Percentiles rank a stretch among this genome's conserved stretches.
Evolutionary conservation across 371 early-diverging fungal species (phyloP).

Genomic region (Mortierella polycephala): DNA sequence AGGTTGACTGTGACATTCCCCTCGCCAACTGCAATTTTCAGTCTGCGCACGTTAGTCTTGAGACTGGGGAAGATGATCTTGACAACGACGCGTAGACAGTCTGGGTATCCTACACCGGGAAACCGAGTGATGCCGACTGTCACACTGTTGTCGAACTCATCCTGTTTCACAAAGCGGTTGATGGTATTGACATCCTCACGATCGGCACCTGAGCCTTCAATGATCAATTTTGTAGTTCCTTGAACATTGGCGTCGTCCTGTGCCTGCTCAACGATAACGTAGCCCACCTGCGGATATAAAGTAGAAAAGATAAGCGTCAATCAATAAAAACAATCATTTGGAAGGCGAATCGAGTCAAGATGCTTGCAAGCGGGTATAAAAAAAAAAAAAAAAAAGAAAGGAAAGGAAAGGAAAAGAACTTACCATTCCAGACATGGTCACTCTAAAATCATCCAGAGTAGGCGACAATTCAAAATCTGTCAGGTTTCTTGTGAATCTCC

Average conservation of each 20-base stretch:
- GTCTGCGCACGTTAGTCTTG: background rate
- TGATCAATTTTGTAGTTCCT: background rate
- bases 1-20: constrained; percentile 14
- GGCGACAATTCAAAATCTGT: background rate
- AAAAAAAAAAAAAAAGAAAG: background rate
- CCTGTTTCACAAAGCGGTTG: background rate
- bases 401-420: background rate
- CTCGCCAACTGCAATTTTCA: constrained; percentile 9
- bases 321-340: background rate
- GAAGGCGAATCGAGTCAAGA: background rate
- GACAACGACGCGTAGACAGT: constrained; percentile 2
- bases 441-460: background rate
- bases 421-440: constrained; percentile 10
- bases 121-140: background rate
- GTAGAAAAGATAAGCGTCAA: background rate
- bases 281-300: constrained; percentile 3
- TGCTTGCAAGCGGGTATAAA: background rate
- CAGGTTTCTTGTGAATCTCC: background rate
- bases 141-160: background rate
- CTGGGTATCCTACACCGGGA: background rate
- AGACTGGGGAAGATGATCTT: constrained; percentile 5
- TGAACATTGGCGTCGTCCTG: background rate
- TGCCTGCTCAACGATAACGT: constrained; percentile 12
- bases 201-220: constrained; percentile 4
- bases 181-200: constrained; percentile 12